Evolutionary conservation across 83 land plant species (phyloP).

Genomic region (Thuja plicata): DNA sequence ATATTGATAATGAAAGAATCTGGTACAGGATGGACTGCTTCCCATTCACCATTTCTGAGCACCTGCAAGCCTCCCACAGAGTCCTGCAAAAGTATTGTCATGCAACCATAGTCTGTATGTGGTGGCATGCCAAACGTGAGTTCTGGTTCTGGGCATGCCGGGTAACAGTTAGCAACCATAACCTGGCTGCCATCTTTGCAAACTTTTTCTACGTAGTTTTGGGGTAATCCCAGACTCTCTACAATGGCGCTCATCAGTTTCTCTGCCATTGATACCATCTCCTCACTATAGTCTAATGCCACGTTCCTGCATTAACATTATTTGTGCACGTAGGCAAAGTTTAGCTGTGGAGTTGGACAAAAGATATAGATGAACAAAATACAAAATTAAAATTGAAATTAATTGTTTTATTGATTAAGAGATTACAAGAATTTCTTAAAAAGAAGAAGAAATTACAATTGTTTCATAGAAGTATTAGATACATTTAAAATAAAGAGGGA

Average conservation of each 20-base stretch:
- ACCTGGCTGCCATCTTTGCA: conserved; percentile 25
- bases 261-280: conserved; percentile 30
- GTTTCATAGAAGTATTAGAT: too few species aligned
- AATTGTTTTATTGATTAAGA: too few species aligned
- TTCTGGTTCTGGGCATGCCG: conserved; percentile 45
- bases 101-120: conserved; percentile 34
- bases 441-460: too few species aligned
- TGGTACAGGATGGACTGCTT: conserved; percentile 21
- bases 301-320: conserved; percentile 26
- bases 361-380: neutral
- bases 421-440: too few species aligned
- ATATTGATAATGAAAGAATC: conserved; percentile 26
- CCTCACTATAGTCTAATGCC: conserved; percentile 30
- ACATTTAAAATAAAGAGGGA: too few species aligned
- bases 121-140: conserved; percentile 42
- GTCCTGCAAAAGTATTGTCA: conserved; percentile 33
- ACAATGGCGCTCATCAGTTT: conserved; percentile 42
- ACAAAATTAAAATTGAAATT: too few species aligned
- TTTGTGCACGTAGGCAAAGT: neutral
- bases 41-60: conserved; percentile 16
- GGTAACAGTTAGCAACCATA: conserved; percentile 34
- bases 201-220: conserved; percentile 17
- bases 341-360: neutral
- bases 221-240: conserved; percentile 47
- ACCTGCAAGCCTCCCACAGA: conserved; percentile 21